Evolutionary conservation across 495 filamentous ascomycete species (phyloP).

Genomic region (Hamigera avellanea): DNA sequence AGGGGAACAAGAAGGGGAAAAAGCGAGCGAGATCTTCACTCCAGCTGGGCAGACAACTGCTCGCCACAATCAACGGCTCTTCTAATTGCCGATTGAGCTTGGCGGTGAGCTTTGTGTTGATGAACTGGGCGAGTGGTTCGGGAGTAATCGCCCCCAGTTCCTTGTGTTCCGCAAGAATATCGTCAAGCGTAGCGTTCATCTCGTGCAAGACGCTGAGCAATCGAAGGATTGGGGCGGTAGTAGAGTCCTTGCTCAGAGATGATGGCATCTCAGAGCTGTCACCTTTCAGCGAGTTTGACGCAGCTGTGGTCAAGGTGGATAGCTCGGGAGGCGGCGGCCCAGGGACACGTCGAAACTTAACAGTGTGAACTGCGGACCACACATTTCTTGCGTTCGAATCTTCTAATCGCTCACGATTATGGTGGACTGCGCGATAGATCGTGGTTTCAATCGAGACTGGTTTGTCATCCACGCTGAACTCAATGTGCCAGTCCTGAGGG

Average conservation of each 20-base stretch:
- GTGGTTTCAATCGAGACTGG: conserved; percentile 85
- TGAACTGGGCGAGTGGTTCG: conserved; percentile 91
- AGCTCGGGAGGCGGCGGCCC: conserved; percentile 82
- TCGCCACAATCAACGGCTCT: conserved; percentile 96
- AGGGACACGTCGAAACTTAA: conserved; percentile 79
- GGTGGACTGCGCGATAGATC: conserved; percentile 89
- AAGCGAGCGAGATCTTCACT: conserved; percentile 92
- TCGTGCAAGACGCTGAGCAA: conserved; percentile 86
- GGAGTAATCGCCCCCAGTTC: conserved; percentile 55
- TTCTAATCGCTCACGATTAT: conserved; percentile 49
- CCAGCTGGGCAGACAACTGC: conserved; percentile 92
- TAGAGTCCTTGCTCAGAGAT: conserved; percentile 75
- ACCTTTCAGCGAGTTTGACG: conserved; percentile 35
- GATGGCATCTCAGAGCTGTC: conserved; percentile 50
- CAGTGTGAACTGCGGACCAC: conserved; percentile 81
- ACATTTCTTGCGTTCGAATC: conserved; percentile 63
- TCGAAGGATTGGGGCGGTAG: conserved; percentile 77
- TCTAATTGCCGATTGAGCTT: conserved; percentile 96
- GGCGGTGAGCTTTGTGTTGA: conserved; percentile 98
- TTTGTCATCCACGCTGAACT: conserved; percentile 82
- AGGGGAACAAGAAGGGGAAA: conserved; percentile 98
- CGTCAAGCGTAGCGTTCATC: conserved; percentile 89
- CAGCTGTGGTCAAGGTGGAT: conserved; percentile 45
- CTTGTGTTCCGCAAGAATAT: conserved; percentile 85
- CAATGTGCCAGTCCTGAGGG: conserved; percentile 96